Percentiles rank a stretch among this genome's conserved stretches.
Evolutionary conservation across 441 rosid genomes (phyloP).

Genomic region (Gossypium laxum): DNA sequence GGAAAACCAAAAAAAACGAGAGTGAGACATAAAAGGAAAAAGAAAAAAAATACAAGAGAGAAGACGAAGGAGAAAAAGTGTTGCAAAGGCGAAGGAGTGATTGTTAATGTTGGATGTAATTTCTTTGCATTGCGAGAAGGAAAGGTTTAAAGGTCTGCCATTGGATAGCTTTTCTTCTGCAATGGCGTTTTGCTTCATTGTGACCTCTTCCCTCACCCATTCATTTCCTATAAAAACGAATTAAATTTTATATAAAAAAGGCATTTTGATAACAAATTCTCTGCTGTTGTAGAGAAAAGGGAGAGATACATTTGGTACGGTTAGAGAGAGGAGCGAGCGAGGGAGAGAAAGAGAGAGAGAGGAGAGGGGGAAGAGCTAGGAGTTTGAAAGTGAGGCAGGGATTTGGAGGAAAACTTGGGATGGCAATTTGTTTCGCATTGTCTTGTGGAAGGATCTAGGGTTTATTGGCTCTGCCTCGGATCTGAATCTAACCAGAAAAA

Average conservation of each 20-base stretch:
- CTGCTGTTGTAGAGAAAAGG: not conserved
- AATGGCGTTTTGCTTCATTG: slow-evolving; percentile 7
- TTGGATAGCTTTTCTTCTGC: slow-evolving; percentile 15
- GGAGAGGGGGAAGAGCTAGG: not conserved
- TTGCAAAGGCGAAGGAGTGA: slow-evolving; percentile 6
- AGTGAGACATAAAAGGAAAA: slow-evolving; percentile 11
- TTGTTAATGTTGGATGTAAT: not conserved
- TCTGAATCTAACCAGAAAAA: slow-evolving; percentile 21
- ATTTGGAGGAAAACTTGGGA: not conserved
- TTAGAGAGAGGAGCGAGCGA: not conserved
- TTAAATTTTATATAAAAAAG: not conserved
- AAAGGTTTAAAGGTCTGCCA: slow-evolving; percentile 19
- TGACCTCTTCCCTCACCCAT: not conserved
- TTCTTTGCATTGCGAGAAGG: not conserved
- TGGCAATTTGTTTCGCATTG: slow-evolving; percentile 16
- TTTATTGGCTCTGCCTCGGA: slow-evolving; percentile 18
- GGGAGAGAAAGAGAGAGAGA: not conserved
- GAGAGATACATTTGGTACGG: not conserved
- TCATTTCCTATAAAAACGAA: not conserved
- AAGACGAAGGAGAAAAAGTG: slow-evolving; percentile 13
- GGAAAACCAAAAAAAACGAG: not conserved
- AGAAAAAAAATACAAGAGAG: slow-evolving; percentile 12
- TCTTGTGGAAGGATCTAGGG: slow-evolving; percentile 17
- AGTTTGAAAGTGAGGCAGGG: slow-evolving; percentile 4
- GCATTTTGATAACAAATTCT: not conserved